A percentile compares a stretch with the other conserved stretches of the same genome.
phyloP scores from a whole-genome alignment of 345 rosid species.

The Raphanus raphanistrum region DNA sequence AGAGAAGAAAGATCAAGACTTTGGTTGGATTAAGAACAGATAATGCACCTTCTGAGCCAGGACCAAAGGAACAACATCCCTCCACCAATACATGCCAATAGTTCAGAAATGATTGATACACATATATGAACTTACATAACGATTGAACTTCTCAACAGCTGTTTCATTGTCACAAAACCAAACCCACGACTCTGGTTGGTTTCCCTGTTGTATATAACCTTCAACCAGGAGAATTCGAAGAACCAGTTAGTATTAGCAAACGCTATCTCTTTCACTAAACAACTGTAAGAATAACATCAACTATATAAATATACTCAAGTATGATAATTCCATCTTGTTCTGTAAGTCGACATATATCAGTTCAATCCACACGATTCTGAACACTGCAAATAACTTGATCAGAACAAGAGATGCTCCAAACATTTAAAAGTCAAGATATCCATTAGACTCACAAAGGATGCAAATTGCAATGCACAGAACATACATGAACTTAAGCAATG shows the following conservation, averaged over 20 bases:
- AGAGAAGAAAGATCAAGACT: background rate
- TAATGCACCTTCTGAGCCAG: background rate
- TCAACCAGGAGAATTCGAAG: slow-evolving; percentile 16
- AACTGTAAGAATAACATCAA: background rate
- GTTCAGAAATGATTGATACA: slow-evolving; percentile 6
- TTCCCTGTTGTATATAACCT: slow-evolving; percentile 83
- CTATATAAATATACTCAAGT: background rate
- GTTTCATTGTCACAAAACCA: slow-evolving; percentile 88
- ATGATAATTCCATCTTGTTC: background rate
- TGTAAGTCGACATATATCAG: background rate
- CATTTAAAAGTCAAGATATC: background rate
- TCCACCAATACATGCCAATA: background rate
- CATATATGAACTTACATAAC: slow-evolving; percentile 59
- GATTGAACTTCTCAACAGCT: slow-evolving; percentile 66
- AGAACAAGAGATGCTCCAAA: background rate
- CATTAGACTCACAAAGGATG: background rate
- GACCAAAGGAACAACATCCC: background rate
- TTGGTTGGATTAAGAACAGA: background rate
- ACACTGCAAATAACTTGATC: background rate
- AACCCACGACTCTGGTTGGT: slow-evolving; percentile 90
- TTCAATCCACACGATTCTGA: background rate
- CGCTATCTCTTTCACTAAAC: background rate
- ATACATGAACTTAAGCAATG: background rate
- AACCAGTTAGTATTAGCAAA: background rate
- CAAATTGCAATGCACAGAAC: slow-evolving; percentile 1